A percentile compares a stretch with the other conserved stretches of the same genome.
Conservation (phyloP, 2,329 filamentous ascomycete species). For the Monilinia fructigena region DNA sequence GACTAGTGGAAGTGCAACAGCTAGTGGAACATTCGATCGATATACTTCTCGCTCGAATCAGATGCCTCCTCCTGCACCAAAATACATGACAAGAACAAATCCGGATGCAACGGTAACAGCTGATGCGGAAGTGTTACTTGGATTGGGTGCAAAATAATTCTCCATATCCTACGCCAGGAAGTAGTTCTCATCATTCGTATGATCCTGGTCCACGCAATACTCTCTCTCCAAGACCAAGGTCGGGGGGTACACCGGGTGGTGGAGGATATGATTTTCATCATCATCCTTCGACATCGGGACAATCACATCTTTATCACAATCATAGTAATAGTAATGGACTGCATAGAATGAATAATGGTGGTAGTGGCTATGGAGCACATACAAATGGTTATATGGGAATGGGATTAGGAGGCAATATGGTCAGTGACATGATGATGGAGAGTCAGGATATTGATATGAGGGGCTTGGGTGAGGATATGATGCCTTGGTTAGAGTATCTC, state of each 20-base stretch:
- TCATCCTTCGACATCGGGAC: neutral
- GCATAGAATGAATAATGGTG: conserved; percentile 17
- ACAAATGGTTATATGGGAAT: conserved; percentile 33
- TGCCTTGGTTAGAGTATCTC: conserved; percentile 74
- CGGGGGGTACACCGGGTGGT: neutral
- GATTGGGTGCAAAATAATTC: conserved; percentile 47
- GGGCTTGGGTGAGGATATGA: conserved; percentile 64
- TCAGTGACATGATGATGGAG: conserved; percentile 64
- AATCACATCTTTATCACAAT: neutral
- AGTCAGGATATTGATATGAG: conserved; percentile 76
- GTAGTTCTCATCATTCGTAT: conserved; percentile 27
- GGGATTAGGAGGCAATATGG: conserved; percentile 31
- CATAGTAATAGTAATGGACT: conserved; percentile 4
- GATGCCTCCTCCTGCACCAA: conserved; percentile 40
- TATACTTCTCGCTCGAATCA: conserved; percentile 27
- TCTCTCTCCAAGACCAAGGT: neutral
- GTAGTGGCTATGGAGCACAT: conserved; percentile 20
- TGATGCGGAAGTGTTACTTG: conserved; percentile 49
- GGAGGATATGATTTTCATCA: conserved; percentile 1
- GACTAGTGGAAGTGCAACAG: conserved; percentile 46
- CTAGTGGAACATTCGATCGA: conserved; percentile 34
- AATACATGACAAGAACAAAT: conserved; percentile 37
- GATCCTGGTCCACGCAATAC: conserved; percentile 25
- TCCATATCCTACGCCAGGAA: conserved; percentile 35
- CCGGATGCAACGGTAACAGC: conserved; percentile 44